phyloP scores from a whole-genome alignment of 805 yeast species.

The Metschnikowia vanudenii region DNA sequence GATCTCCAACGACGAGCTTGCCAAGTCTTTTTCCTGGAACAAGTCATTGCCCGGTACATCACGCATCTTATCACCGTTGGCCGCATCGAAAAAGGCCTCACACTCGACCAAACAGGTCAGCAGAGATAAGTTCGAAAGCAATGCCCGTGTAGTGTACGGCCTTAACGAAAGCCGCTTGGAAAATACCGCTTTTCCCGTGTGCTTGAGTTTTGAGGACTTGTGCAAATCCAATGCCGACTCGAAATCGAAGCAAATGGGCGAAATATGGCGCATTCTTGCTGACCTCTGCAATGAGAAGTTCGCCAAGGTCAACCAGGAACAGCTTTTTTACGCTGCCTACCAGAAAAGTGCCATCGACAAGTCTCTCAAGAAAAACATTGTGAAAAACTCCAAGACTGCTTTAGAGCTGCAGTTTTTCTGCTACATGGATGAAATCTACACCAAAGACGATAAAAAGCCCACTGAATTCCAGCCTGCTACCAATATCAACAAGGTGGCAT shows the following conservation, averaged over 20 bases:
- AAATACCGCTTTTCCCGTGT: slow-evolving; percentile 51
- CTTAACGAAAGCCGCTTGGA: slow-evolving; percentile 68
- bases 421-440: slow-evolving; percentile 64
- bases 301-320: slow-evolving; percentile 35
- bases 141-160: slow-evolving; percentile 68
- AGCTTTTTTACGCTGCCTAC: slow-evolving; percentile 27
- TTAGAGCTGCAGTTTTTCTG: slow-evolving; percentile 77
- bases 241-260: slow-evolving; percentile 68
- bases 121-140: slow-evolving; percentile 64
- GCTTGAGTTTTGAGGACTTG: slow-evolving; percentile 58
- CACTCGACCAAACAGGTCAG: slow-evolving; percentile 31
- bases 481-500: slow-evolving; percentile 66
- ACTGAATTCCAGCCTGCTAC: slow-evolving; percentile 52
- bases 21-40: slow-evolving; percentile 36
- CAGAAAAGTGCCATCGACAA: slow-evolving; percentile 13
- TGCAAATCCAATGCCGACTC: slow-evolving; percentile 58
- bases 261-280: slow-evolving; percentile 68
- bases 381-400: slow-evolving; percentile 53
- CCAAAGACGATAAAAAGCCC: slow-evolving; percentile 48
- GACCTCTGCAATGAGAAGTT: slow-evolving; percentile 42
- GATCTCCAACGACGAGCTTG: slow-evolving; percentile 18
- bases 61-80: slow-evolving; percentile 34
- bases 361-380: slow-evolving; percentile 44
- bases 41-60: slow-evolving; percentile 32
- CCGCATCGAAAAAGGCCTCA: slow-evolving; percentile 11